A percentile compares a stretch with the other conserved stretches of the same genome.
Conservation (phyloP, 73 alveolate species). For the Tetrahymena malaccensis region DNA sequence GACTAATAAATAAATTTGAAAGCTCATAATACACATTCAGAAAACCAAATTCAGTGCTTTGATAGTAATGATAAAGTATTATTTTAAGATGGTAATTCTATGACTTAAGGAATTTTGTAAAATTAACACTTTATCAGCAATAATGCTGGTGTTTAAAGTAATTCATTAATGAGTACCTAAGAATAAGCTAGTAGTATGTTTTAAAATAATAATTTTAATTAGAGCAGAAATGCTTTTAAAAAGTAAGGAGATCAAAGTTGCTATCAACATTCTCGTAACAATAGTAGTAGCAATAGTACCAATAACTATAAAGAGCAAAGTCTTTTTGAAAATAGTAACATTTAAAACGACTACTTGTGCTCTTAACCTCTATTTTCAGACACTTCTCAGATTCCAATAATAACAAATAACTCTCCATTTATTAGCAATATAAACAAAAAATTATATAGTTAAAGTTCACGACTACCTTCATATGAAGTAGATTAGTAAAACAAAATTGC, state of each 20-base stretch:
- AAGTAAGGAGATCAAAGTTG: not conserved
- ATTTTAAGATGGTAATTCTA: not conserved
- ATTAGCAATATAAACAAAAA: not conserved
- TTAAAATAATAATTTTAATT: not conserved
- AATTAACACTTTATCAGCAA: not conserved
- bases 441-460: not conserved
- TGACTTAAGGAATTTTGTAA: not conserved
- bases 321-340: not conserved
- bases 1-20: too few species aligned
- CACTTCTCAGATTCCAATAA: not conserved
- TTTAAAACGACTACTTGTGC: not conserved
- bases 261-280: not conserved
- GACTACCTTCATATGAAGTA: not conserved
- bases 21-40: not conserved
- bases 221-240: not conserved
- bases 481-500: not conserved
- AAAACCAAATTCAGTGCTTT: too few species aligned
- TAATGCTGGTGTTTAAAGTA: not conserved
- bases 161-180: not conserved
- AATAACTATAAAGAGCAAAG: not conserved
- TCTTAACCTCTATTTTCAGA: not conserved
- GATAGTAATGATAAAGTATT: not conserved
- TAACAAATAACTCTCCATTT: not conserved
- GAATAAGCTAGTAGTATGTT: not conserved
- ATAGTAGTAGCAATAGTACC: not conserved